Evolutionary conservation across 192 early-diverging fungal species (phyloP), one percentile per base, ranked within the genome.

Genomic region (Linnemannia schmuckeri): DNA sequence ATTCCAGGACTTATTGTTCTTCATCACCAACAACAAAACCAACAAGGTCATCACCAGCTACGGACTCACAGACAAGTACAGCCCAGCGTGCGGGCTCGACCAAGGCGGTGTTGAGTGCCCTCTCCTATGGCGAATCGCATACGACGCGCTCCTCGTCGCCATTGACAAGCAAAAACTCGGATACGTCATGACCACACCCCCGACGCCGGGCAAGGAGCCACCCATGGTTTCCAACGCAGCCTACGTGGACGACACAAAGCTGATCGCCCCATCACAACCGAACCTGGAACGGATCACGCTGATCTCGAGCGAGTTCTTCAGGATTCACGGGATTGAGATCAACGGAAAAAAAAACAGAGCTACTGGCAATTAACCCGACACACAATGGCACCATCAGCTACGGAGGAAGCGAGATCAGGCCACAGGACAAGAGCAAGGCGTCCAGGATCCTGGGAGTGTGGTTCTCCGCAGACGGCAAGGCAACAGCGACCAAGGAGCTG

Each of bases 341-440:
- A 85, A 85, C 68, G 73, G 74, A 22, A 76, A 79, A 33, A 33
- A 85, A 85, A 33, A 47, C 83, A 1, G 83, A 85, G 44, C 74
- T 85, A 1, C 0, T 85, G 0, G 78, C 76, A 17, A 70, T 79
- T 17, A 76, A 75, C n/a, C 33, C 80, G 0, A 35, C 41, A 10
- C 7, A 70, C 4, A 76, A 20, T 17, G 57, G 38, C 42, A 54
- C 37, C 38, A 57, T 74, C 18, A n/a, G 6, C 22, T 55, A n/a
- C 54, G 22, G 54, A 55, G 20, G 6, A n/a, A n/a, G 54, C 5
- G 4, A 6, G 0, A 33, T 70, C 82, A 6, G 55, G 7, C 35
- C 52, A 37, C 9, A 55, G 52, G 13, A 24, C 6, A 0, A 40
- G 17, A 27, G 61, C 76, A 12, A 61, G 33, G 30, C 73, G 68